Conservation (phyloP, 2,329 filamentous ascomycete genomes). For the Xylariaceae sp. region DNA sequence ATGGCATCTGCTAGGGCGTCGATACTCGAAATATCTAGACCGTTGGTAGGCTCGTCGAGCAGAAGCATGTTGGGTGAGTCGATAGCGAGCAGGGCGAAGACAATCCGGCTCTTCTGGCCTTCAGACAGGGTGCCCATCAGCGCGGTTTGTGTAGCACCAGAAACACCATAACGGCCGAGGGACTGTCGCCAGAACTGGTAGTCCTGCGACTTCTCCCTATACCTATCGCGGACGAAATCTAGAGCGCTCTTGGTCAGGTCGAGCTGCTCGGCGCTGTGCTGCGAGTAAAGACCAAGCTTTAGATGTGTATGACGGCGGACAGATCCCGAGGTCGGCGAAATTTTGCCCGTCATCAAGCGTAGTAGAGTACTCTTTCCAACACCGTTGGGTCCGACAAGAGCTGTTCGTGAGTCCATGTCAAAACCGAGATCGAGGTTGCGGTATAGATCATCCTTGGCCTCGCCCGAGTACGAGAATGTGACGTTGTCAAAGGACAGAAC, state of each 20-base stretch:
- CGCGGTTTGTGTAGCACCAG: slow-evolving; percentile 90
- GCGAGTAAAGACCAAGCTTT: slow-evolving; percentile 97
- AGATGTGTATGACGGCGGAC: slow-evolving; percentile 95
- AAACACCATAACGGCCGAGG: slow-evolving; percentile 91
- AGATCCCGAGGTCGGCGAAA: slow-evolving; percentile 78
- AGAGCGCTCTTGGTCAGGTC: slow-evolving; percentile 97
- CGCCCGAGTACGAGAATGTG: slow-evolving; percentile 95
- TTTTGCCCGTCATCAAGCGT: slow-evolving; percentile 93
- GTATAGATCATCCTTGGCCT: slow-evolving; percentile 88
- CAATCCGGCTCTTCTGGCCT: slow-evolving; percentile 96
- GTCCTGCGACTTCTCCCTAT: slow-evolving; percentile 84
- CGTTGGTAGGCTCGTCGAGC: slow-evolving; percentile 98
- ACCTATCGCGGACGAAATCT: slow-evolving; percentile 97
- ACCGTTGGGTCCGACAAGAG: slow-evolving; percentile 97
- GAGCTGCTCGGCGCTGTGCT: slow-evolving; percentile 98
- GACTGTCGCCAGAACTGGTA: slow-evolving; percentile 99
- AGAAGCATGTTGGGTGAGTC: slow-evolving; percentile 97
- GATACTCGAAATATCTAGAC: slow-evolving; percentile 97
- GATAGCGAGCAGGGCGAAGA: slow-evolving; percentile 94
- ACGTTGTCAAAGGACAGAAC: slow-evolving; percentile 96
- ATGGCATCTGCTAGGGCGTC: slow-evolving; percentile 97
- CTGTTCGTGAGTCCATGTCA: slow-evolving; percentile 98
- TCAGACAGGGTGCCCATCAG: slow-evolving; percentile 98
- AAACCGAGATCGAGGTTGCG: slow-evolving; percentile 97
- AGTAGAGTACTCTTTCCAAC: slow-evolving; percentile 97